phyloP scores from a whole-genome alignment of 140 eudicot species.

The Anethum foeniculum region DNA sequence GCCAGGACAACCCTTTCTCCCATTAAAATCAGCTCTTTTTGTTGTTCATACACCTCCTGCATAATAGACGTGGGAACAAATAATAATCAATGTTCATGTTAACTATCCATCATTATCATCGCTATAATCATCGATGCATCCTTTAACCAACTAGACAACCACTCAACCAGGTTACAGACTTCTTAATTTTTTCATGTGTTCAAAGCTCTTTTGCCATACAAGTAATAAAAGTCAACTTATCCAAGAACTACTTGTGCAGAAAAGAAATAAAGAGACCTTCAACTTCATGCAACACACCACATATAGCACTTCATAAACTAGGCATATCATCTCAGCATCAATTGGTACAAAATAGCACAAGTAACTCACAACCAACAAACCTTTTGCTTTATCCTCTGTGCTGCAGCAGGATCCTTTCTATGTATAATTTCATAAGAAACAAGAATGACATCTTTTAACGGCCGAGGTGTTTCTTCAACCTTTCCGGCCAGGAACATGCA shows the following conservation, averaged over 20 bases:
- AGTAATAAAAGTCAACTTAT: neutral
- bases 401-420: conserved; percentile 85
- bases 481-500: conserved; percentile 99
- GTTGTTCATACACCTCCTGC: conserved; percentile 99
- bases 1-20: conserved; percentile 90
- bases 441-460: conserved; percentile 83
- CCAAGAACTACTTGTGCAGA: neutral
- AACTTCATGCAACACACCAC: neutral
- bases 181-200: neutral
- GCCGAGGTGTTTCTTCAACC: conserved; percentile 99
- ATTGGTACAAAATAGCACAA: neutral
- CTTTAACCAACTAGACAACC: neutral
- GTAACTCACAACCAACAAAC: conserved; percentile 18
- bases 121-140: neutral
- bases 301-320: neutral
- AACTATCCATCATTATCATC: neutral
- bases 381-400: conserved; percentile 94
- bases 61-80: neutral
- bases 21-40: conserved; percentile 68
- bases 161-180: neutral
- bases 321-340: neutral
- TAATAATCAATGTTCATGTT: neutral
- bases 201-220: neutral
- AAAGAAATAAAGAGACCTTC: neutral
- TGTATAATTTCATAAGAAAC: conserved; percentile 88